phyloP scores from a whole-genome alignment of 2,329 filamentous ascomycete genomes.

The Colletotrichum siamense region DNA sequence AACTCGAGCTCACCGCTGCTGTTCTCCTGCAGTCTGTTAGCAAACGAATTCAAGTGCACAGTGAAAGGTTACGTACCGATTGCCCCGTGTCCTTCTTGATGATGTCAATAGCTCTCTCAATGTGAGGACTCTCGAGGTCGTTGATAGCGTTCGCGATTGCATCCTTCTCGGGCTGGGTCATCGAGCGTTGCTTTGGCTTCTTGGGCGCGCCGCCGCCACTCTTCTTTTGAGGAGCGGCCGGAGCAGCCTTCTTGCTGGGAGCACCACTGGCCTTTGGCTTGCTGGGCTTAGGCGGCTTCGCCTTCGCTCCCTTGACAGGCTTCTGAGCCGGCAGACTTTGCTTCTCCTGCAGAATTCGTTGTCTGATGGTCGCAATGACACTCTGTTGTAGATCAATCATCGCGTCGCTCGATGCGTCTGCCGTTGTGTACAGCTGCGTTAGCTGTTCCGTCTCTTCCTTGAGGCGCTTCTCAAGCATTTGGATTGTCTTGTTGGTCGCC shows the following conservation, averaged over 20 bases:
- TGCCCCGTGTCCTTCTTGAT: conserved; percentile 86
- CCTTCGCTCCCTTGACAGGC: conserved; percentile 64
- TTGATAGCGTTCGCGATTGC: conserved; percentile 87
- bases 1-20: conserved; percentile 64
- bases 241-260: conserved; percentile 46
- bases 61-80: conserved; percentile 61
- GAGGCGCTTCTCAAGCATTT: conserved; percentile 57
- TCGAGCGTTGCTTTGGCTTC: conserved; percentile 59
- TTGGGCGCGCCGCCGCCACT: conserved; percentile 49
- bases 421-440: conserved; percentile 54
- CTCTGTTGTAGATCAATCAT: conserved; percentile 63
- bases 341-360: conserved; percentile 77
- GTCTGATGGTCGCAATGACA: conserved; percentile 70
- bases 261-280: conserved; percentile 53
- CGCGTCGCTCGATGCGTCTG: conserved; percentile 55
- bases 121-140: conserved; percentile 77
- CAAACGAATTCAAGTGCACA: conserved; percentile 25
- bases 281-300: conserved; percentile 53
- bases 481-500: conserved; percentile 44
- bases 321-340: conserved; percentile 61
- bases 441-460: conserved; percentile 64
- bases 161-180: conserved; percentile 85
- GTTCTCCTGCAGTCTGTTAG: conserved; percentile 51
- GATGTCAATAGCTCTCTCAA: conserved; percentile 83
- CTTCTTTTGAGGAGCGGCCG: conserved; percentile 38